Percentiles rank a stretch among this genome's conserved stretches.
phyloP scores from a whole-genome alignment of 1,139 yeast genomes.

The Pichia sp. region DNA sequence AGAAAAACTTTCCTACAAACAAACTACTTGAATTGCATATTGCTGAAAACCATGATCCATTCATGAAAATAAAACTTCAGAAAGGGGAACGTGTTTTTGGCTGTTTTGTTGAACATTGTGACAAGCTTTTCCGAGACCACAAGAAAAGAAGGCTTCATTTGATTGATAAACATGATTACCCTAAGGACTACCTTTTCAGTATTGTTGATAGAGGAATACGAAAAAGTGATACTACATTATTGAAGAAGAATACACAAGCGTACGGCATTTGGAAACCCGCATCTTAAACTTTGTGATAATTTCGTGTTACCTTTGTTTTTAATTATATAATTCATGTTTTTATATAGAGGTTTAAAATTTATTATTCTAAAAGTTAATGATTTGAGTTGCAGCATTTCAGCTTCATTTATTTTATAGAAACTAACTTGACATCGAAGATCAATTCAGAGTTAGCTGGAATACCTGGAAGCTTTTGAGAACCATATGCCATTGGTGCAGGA shows the following conservation, averaged over 20 bases:
- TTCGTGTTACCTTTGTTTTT: no score
- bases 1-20: conserved; percentile 35
- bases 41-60: conserved; percentile 48
- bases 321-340: no score
- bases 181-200: conserved; percentile 35
- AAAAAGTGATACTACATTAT: conserved; percentile 21
- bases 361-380: no score
- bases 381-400: no score
- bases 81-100: conserved; percentile 35
- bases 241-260: conserved; percentile 16
- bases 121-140: conserved; percentile 29
- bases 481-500: conserved; percentile 96
- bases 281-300: neutral
- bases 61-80: conserved; percentile 32
- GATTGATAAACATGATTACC: conserved; percentile 44
- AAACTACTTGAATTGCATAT: conserved; percentile 40
- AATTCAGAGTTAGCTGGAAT: conserved; percentile 95
- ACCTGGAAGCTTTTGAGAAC: conserved; percentile 89
- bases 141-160: conserved; percentile 40
- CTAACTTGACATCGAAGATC: conserved; percentile 91
- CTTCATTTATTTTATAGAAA: conserved; percentile 64
- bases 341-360: no score
- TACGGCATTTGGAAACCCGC: conserved; percentile 18
- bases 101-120: conserved; percentile 38
- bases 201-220: conserved; percentile 32